Conservation (phyloP, 805 yeast genomes). For the Clavispora santaluciae region DNA sequence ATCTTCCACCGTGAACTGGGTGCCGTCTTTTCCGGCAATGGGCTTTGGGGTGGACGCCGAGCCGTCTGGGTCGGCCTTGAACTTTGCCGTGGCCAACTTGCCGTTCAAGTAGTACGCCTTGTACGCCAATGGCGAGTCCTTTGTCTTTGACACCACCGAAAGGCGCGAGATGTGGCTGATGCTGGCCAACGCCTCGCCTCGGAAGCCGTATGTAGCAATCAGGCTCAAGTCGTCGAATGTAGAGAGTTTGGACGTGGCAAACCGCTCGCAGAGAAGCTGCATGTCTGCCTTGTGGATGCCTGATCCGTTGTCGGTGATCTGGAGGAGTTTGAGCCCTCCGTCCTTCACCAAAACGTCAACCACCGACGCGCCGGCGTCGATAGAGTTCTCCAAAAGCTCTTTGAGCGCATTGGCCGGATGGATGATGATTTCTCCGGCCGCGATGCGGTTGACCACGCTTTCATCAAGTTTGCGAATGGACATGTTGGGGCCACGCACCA, state of each 20-base stretch:
- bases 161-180: conserved; percentile 86
- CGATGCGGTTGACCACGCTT: conserved; percentile 81
- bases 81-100: conserved; percentile 41
- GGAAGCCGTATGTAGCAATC: conserved; percentile 82
- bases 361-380: conserved; percentile 75
- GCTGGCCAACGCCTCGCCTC: conserved; percentile 96
- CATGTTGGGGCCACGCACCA: background rate
- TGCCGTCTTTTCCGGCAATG: conserved; percentile 83
- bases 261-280: conserved; percentile 78
- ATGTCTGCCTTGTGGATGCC: conserved; percentile 77
- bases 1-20: conserved; percentile 81
- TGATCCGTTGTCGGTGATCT: conserved; percentile 82
- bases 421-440: conserved; percentile 94
- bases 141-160: conserved; percentile 71
- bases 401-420: conserved; percentile 94
- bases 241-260: conserved; percentile 81
- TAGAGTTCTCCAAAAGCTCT: conserved; percentile 86
- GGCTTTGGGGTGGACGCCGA: conserved; percentile 53
- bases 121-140: conserved; percentile 62
- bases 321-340: conserved; percentile 85
- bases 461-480: conserved; percentile 44
- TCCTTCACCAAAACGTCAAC: conserved; percentile 83
- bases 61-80: conserved; percentile 23
- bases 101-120: conserved; percentile 68
- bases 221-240: conserved; percentile 69